phyloP scores from a whole-genome alignment of 345 rosid species.

The Populus euphratica region DNA sequence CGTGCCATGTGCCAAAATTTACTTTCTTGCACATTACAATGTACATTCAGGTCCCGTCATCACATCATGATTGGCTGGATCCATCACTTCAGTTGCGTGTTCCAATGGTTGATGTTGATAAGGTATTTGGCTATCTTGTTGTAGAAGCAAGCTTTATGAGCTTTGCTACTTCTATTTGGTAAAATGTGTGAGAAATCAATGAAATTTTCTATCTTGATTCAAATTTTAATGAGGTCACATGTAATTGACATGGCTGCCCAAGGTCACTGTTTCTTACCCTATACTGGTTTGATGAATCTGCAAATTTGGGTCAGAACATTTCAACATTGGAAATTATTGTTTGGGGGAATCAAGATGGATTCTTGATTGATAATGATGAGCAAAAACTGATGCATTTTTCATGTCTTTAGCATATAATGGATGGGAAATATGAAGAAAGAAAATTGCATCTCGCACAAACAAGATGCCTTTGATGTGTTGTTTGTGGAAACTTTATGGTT shows the following conservation, averaged over 20 bases:
- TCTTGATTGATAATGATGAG: neutral
- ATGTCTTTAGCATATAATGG: neutral
- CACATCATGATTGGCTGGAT: slow-evolving; percentile 60
- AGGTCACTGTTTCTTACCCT: neutral
- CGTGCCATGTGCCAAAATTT: neutral
- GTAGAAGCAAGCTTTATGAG: neutral
- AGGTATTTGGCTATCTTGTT: slow-evolving; percentile 43
- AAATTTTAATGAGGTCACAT: neutral
- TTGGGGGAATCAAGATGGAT: neutral
- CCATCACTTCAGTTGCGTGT: slow-evolving; percentile 73
- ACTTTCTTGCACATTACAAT: slow-evolving; percentile 16
- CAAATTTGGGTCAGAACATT: neutral
- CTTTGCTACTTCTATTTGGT: neutral
- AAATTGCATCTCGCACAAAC: neutral
- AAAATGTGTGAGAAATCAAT: neutral
- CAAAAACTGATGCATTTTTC: neutral
- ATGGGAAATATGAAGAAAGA: neutral
- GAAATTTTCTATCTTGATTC: neutral
- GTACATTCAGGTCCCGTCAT: slow-evolving; percentile 47
- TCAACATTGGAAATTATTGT: too few relatives aligned
- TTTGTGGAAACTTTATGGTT: neutral
- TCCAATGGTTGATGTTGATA: slow-evolving; percentile 93
- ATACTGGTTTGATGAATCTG: neutral
- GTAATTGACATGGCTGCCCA: neutral
- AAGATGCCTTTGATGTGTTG: neutral